Evolutionary conservation across 331 rosid genomes (phyloP).

Genomic region (Quercus phellos): DNA sequence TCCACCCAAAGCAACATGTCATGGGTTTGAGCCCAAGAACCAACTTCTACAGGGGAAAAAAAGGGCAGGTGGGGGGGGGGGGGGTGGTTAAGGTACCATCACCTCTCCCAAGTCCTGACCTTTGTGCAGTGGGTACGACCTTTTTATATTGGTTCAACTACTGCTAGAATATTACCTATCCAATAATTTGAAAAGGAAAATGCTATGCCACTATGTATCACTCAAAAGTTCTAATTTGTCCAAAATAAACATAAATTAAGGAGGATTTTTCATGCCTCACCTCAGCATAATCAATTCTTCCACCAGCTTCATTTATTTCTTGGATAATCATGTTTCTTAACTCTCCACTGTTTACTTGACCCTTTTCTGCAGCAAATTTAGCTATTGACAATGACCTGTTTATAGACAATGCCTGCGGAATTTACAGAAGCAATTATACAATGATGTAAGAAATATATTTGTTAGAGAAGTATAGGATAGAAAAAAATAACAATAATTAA

Average conservation of each 20-base stretch:
- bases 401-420: constrained; percentile 67
- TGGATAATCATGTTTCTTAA: constrained; percentile 42
- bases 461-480: background rate
- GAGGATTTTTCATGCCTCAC: constrained; percentile 28
- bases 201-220: background rate
- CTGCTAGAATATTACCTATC: too few relatives aligned
- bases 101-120: too few relatives aligned
- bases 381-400: constrained; percentile 64
- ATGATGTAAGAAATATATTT: background rate
- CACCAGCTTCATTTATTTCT: constrained; percentile 61
- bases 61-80: too few relatives aligned
- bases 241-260: background rate
- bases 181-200: background rate
- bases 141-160: too few relatives aligned
- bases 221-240: background rate
- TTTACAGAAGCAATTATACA: background rate
- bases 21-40: too few relatives aligned
- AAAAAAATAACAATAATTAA: background rate
- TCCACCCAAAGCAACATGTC: too few relatives aligned
- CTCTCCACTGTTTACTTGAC: constrained; percentile 45
- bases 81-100: too few relatives aligned
- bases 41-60: too few relatives aligned
- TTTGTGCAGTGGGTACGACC: too few relatives aligned
- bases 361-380: constrained; percentile 55
- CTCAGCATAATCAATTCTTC: constrained; percentile 85